Evolutionary conservation across 495 filamentous ascomycete genomes (phyloP), one percentile per base, ranked within the genome.

Genomic region (Aspergillus nidulans): DNA sequence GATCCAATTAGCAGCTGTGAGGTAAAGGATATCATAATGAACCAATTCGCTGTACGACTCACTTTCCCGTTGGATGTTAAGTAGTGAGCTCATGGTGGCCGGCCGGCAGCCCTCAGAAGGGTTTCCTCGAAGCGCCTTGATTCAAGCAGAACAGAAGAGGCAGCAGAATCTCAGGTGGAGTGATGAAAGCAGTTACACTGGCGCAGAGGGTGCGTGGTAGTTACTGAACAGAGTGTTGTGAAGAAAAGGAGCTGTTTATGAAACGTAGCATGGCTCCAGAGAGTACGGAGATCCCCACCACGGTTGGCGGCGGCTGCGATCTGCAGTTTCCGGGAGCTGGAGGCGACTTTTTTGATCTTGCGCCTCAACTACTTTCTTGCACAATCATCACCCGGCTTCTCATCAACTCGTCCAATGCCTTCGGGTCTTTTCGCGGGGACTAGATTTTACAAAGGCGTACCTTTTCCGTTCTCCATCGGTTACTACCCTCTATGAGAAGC

Each of bases 51-150:
- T 25, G 34, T 25, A 52, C 2, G 50, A 68, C 77, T 46, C 62
- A 81, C 78, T 75, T 53, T 81, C 76, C 53, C 73, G 75, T 61
- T 80, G 78, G 53, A 80, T 74, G 57, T 64, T 69, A 55, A 81
- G 76, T 57, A 78, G 65, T 32, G 78, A 81, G 61, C 71, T 71
- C 76, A 81, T 80, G 40, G 54, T 75, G 65, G 64, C 70, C 57
- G 59, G 53, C 57, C 59, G 64, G 69, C 70, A 70, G 68, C 68
- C 65, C 69, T 64, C 64, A 55, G 45, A 49, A 52, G 57, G 62
- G 57, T 34, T 12, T 5, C 8, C 15, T 34, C 30, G 16, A 23
- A 49, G 47, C 47, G 39, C 19, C n/a, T 49, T 13, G 47, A 21
- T 3, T 39, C 21, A 32, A 16, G n/a, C 8, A 19, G 47, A 38